phyloP scores from a whole-genome alignment of 2,329 filamentous ascomycete species.

The Emergomyces africanus region DNA sequence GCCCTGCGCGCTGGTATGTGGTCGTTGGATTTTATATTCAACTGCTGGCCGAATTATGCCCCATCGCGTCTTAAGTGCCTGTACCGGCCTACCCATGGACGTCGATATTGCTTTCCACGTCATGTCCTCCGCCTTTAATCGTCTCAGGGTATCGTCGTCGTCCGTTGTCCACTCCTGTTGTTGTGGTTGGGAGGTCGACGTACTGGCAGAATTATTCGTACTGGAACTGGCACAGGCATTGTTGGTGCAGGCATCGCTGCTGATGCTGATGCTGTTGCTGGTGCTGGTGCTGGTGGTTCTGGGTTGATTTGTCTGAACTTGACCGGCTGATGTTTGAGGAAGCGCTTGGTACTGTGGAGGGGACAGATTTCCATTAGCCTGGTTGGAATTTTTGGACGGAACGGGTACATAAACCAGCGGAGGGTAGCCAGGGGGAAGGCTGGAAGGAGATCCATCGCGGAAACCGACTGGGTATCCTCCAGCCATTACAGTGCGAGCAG shows the following conservation, averaged over 20 bases:
- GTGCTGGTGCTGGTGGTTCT: not conserved
- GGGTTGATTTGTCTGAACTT: not conserved
- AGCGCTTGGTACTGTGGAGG: not conserved
- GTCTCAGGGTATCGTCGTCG: conserved; percentile 12
- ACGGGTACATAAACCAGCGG: not conserved
- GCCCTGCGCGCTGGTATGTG: not conserved
- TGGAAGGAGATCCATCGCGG: not conserved
- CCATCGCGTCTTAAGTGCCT: conserved; percentile 17
- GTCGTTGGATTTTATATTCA: not conserved
- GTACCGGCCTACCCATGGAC: conserved; percentile 14
- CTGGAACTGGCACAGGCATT: not conserved
- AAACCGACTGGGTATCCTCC: not conserved
- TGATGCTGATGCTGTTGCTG: not conserved
- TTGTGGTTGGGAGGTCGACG: not conserved
- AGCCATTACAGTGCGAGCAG: not conserved
- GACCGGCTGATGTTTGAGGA: not conserved
- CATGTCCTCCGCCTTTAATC: conserved; percentile 12
- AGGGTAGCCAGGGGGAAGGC: not conserved
- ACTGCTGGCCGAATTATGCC: conserved; percentile 5
- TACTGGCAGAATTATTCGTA: not conserved
- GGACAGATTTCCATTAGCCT: not conserved
- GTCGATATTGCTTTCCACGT: conserved; percentile 16
- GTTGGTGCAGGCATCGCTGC: no score
- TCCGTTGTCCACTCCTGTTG: conserved; percentile 12
- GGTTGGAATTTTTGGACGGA: conserved; percentile 2